A percentile compares a stretch with the other conserved stretches of the same genome.
Conservation (phyloP, 2,329 filamentous ascomycete species). For the Lecanicillium sp. region DNA sequence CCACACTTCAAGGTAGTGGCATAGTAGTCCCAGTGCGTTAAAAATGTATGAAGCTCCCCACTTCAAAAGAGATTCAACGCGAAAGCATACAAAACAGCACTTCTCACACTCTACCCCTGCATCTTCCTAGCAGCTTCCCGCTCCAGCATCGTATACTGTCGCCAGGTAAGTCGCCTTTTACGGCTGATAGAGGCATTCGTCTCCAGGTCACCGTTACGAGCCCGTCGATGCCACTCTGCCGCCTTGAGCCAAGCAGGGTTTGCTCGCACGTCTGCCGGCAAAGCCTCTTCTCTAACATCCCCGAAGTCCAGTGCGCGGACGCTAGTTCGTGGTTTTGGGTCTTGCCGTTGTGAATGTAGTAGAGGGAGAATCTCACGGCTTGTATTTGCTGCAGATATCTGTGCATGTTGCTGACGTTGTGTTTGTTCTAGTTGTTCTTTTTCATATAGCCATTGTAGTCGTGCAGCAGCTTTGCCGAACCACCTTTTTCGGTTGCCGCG, state of each 20-base stretch:
- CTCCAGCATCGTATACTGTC: too few species aligned
- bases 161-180: too few species aligned
- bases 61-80: too few species aligned
- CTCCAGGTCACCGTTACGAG: conserved; percentile 13
- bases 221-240: conserved; percentile 27
- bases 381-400: conserved; percentile 4
- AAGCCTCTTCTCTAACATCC: conserved; percentile 26
- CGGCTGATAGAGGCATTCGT: too few species aligned
- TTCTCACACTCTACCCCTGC: too few species aligned
- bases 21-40: too few species aligned
- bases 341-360: conserved; percentile 9
- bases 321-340: conserved; percentile 21
- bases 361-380: too few species aligned
- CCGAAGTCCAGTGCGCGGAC: conserved; percentile 25
- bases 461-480: conserved; percentile 35
- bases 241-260: conserved; percentile 38
- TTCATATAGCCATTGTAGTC: conserved; percentile 24
- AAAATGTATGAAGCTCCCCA: too few species aligned
- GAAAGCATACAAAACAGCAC: too few species aligned
- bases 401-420: conserved; percentile 6
- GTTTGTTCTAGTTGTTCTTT: conserved; percentile 13
- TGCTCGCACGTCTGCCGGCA: conserved; percentile 35
- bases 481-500: conserved; percentile 42
- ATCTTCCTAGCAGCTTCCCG: too few species aligned
- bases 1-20: too few species aligned